Evolutionary conservation across 1,284 basidiomycete genomes (phyloP), one percentile per base, ranked within the genome.

Genomic region (Inonotus hispidus): DNA sequence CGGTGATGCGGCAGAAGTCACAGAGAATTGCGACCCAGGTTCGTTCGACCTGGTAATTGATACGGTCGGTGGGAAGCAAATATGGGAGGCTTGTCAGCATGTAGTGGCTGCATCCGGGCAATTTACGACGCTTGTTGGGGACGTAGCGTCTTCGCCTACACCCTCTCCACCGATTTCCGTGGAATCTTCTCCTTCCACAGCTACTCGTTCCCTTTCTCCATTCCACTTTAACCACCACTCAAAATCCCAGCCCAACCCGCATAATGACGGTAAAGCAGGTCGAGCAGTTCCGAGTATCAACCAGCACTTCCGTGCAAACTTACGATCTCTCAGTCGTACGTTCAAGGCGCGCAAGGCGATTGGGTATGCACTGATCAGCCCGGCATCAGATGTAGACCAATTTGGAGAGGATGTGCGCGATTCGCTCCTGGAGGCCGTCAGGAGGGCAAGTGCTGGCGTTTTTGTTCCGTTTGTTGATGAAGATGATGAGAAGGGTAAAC

Each of bases 31-130:
- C 23, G 83, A 87, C 64, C 81, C 49, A 16, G 49, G 38, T n/a
- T 21, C 68, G 56, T 90, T 92, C 70, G 90, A 94, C 70, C 85
- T 85, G 29, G 81, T 95, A 2, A 72, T 95, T 59, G 93, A 95
- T 71, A 90, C 88, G 1, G 74, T 90, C 21, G 93, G 93, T 8
- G 91, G 92, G 13, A 79, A 81, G 64, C 82, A 80, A 27, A 77
- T 93, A 25, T 90, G 90, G 81, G 86, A 90, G 64, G 86, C 85
- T 1, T 81, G 85, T 1, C 82, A 83, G 66, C 72, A 77, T 63
- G 77, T 93, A 25, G 74, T 95, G 61, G 65, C 68, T 46, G 55
- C 68, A 7, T 68, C 73, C 58, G 71, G 81, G 2, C 84, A 90
- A 70, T 92, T 91, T 70, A 90, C 87, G 55, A 92, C 90, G 1